phyloP scores from a whole-genome alignment of 164 flowering plant genomes.

The Hamamelis virginiana region DNA sequence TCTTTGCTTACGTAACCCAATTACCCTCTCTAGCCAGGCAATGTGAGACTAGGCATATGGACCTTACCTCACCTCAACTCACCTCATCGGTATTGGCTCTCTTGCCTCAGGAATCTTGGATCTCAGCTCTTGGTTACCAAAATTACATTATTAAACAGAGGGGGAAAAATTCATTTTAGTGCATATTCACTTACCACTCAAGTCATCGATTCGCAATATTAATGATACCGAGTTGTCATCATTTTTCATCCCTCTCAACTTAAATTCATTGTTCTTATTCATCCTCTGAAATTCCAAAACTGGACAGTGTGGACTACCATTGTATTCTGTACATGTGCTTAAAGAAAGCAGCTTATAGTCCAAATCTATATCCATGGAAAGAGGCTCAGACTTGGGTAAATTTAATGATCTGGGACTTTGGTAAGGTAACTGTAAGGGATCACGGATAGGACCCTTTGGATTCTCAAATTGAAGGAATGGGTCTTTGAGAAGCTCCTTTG shows the following conservation, averaged over 20 bases:
- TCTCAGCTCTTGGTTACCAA: no score
- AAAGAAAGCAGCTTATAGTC: constrained; percentile 34
- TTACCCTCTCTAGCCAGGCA: no score
- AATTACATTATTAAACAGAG: not conserved
- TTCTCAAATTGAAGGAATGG: constrained; percentile 33
- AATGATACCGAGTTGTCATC: constrained; percentile 64
- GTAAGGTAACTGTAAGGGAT: constrained; percentile 27
- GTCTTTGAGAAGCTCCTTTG: constrained; percentile 43
- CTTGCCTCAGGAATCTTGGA: no score
- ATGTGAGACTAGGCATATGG: no score
- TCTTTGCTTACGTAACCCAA: no score
- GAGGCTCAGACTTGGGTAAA: constrained; percentile 26
- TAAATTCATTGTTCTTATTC: constrained; percentile 53
- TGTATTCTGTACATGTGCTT: constrained; percentile 24
- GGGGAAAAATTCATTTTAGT: not conserved
- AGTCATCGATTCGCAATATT: constrained; percentile 59
- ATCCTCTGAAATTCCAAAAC: constrained; percentile 54
- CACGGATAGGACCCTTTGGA: constrained; percentile 34
- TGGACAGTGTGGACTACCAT: constrained; percentile 22
- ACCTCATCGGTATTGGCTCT: no score
- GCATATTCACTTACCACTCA: constrained; percentile 39
- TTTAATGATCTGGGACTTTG: constrained; percentile 14
- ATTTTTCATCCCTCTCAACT: constrained; percentile 56
- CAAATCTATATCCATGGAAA: constrained; percentile 68
- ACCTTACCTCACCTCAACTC: no score